Base-by-base conservation (phyloP, 208 protist species). In the Trypanosoma cruzi region DNA sequence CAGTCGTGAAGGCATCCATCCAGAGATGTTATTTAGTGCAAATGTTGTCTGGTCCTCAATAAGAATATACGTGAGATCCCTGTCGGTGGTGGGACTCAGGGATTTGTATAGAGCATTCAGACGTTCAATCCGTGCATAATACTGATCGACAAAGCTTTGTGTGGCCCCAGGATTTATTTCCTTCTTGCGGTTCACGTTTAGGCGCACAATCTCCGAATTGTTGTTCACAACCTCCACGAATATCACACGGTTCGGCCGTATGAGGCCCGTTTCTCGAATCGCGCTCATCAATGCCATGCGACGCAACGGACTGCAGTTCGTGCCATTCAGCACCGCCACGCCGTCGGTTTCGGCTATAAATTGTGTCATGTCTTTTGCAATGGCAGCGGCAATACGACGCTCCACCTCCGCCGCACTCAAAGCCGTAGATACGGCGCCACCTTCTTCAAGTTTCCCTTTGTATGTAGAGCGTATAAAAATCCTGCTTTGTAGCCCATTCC, bases 1-100 rank as follows among this genome's bases (percentile, higher is more conserved):
- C 10, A 96, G 70, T 0, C 91, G 79, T 22, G 86, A 87, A 13
- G 88, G 88, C 88, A 94, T 94, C 87, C 88, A 94, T 4, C 91
- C 91, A 20, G 81, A 83, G 42, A 96, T 92, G 79, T 90, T 89
- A 69, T 96, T 96, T 8, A 96, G 75, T 28, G 86, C 88, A 81
- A 88, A 93, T 29, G 67, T 81, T 42, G 75, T 58, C 36, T 77
- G 70, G 64, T 93, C 83, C 56, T 96, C 83, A 55, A 96, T 88
- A 29, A 80, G 84, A 64, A 96, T 96, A 76, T 91, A 96, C 13
- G 88, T 92, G 32, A 92, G 71, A 44, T 91, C 80, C 64, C 77
- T 78, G 65, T 96, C 91, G 0, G 73, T 82, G 18, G 77, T 66
- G 22, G 88, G 76, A 65, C 73, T 86, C 28, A 96, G 80, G n/a